Base-by-base conservation (phyloP, 2,329 filamentous ascomycete genomes). In the Fusarium globosum region DNA sequence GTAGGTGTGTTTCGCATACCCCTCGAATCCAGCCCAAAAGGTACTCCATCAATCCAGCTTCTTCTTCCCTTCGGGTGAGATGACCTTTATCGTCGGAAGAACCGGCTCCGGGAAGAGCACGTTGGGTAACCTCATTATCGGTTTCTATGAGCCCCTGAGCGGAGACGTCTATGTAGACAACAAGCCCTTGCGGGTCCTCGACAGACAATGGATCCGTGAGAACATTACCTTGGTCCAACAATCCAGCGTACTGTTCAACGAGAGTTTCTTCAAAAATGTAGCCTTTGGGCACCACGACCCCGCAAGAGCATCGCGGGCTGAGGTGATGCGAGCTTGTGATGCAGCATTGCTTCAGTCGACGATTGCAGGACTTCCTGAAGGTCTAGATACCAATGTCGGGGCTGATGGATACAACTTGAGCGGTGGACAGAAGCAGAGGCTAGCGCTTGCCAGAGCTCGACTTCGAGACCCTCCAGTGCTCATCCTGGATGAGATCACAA, bases 31-130 rank as follows among this genome's bases (percentile, higher is more conserved):
- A 0, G 82, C 87, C 4, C 87, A 88, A 23, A 79, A 82, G 0
- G 91, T 92, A 4, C 85, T 98, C 15, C 82, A 88, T 2, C 83
- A 88, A 12, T 88, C 89, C 0, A 91, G 86, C 1, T 87, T 98
- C 69, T 88, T 86, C 72, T 96, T 98, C 65, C 88, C 91, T 0
- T 86, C 92, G 0, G 92, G 93, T 0, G 86, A 93, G 69, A 90
- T 92, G 7, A 94, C 91, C 0, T 98, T 96, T 77, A 86, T 98
- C 5, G 89, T 98, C 56, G 96, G 96, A 0, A 89, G 88, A 76
- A 97, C 94, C 77, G 96, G 96, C 1, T 97, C 94, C 4, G 96
- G 96, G 0, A 98, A 98, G 81, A 97, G 94, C 75, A 98, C 96
- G 0, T 79, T 98, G 3, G 91, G 92, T 2, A 94, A 94, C 78